Base-by-base conservation (phyloP, 2,329 filamentous ascomycete species). In the Penicillium sp. region DNA sequence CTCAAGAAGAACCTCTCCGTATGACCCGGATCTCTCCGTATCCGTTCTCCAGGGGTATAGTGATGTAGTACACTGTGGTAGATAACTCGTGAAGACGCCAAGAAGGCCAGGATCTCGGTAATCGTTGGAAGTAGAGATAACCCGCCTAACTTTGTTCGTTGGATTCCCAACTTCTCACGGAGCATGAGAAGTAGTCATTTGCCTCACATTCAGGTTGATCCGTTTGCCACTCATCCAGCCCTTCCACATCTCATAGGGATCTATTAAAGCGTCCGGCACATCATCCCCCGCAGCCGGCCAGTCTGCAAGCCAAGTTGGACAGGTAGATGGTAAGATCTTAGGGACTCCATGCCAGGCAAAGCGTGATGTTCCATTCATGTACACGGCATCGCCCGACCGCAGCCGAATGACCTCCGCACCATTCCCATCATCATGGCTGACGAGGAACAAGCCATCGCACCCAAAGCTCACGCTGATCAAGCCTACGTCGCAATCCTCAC, bases 321-420 rank as follows among this genome's bases (percentile, higher is more conserved):
- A 97, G 0, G 88, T 95, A 1, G 73, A 80, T 38, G 81, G 78
- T 28, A 96, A 63, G 10, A 97, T 85, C 65, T 90, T 93, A 5
- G 93, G 90, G 10, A 97, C 89, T 10, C 87, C 90, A 70, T 97
- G 93, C 91, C 91, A 97, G 2, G 91, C 90, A 69, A 89, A 95
- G 35, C 93, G 77, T 3, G 87, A 85, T 47, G 82, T 76, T 16
- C 85, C 79, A 40, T 81, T 84, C 91, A 98, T 97, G 62, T 94
- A 89, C 1, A 97, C 81, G 0, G 84, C 89, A 71, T 96, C 91
- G 0, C 93, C 91, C 0, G 89, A 95, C 20, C 84, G 77, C 29
- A 97, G 73, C 18, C 85, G 77, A 28, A 95, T 61, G 22, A 68
- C 51, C 26, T 73, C 69, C n/a, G 69, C 70, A 2, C 64, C 64